Evolutionary conservation across 106 monocot species (phyloP).

Genomic region (Chionographis japonica): DNA sequence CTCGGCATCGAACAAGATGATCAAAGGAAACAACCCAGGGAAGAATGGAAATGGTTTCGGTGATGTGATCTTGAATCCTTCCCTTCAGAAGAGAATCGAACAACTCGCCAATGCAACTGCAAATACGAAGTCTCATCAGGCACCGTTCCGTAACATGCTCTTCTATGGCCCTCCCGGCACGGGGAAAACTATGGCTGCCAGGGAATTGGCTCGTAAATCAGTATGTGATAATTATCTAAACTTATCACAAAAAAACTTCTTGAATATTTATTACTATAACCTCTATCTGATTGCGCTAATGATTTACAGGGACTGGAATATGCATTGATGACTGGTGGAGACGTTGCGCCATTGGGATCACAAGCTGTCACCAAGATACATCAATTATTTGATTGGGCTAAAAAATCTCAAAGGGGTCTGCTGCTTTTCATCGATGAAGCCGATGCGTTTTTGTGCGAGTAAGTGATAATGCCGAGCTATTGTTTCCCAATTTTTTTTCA

Average conservation of each 20-base stretch:
- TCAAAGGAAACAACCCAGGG: slow-evolving; percentile 18
- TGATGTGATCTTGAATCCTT: slow-evolving; percentile 81
- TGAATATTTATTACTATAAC: not conserved
- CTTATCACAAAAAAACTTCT: not conserved
- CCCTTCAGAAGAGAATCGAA: slow-evolving; percentile 82
- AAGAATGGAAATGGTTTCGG: slow-evolving; percentile 73
- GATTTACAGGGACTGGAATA: slow-evolving; percentile 76
- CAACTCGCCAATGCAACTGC: slow-evolving; percentile 85
- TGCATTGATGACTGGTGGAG: slow-evolving; percentile 97
- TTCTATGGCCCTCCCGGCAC: slow-evolving; percentile 98
- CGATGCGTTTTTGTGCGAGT: slow-evolving; percentile 99
- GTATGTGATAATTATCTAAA: slow-evolving; percentile 22
- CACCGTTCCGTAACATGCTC: slow-evolving; percentile 96
- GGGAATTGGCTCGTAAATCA: slow-evolving; percentile 88
- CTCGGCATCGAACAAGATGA: slow-evolving; percentile 31
- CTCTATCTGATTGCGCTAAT: not conserved
- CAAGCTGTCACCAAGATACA: slow-evolving; percentile 99
- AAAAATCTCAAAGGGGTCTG: slow-evolving; percentile 80
- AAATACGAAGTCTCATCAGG: slow-evolving; percentile 93
- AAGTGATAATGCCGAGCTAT: slow-evolving; percentile 26
- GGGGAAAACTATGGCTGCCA: slow-evolving; percentile 94
- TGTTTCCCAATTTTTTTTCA: not conserved
- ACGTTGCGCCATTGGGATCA: slow-evolving; percentile 92
- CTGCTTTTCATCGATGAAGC: slow-evolving; percentile 97
- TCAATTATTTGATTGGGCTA: slow-evolving; percentile 96